Conservation (phyloP, 306 rosid species). For the Corylus americana region DNA sequence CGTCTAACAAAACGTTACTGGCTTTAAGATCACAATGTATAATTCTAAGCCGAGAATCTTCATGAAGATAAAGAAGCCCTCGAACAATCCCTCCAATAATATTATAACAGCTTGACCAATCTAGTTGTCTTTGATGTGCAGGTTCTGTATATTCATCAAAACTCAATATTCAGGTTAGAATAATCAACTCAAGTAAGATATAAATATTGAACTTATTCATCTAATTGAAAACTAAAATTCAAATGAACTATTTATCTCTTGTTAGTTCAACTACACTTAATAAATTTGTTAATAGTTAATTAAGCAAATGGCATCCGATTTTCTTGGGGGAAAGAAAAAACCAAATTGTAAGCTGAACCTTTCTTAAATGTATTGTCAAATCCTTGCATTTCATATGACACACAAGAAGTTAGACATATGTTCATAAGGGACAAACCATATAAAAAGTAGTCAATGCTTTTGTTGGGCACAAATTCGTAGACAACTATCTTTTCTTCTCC, state of each 20-base stretch:
- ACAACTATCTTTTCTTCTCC: neutral
- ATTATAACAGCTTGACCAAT: constrained; percentile 43
- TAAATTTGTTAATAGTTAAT: neutral
- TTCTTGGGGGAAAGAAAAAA: neutral
- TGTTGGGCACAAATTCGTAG: constrained; percentile 27
- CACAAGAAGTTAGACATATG: neutral
- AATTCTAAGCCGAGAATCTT: constrained; percentile 35
- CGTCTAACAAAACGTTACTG: constrained; percentile 29
- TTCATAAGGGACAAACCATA: neutral
- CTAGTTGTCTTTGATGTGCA: constrained; percentile 22
- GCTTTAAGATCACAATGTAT: constrained; percentile 46
- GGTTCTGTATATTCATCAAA: constrained; percentile 19
- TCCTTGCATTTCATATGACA: neutral
- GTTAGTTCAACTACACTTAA: neutral
- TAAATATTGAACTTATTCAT: too few relatives aligned
- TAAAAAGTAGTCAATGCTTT: constrained; percentile 34
- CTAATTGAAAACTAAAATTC: too few relatives aligned
- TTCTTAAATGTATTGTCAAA: neutral
- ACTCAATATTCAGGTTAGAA: neutral
- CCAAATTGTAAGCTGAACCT: neutral
- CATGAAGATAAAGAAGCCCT: constrained; percentile 37
- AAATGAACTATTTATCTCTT: neutral
- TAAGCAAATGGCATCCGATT: too few relatives aligned
- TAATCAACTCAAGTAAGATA: too few relatives aligned
- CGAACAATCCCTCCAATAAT: constrained; percentile 36